phyloP scores from a whole-genome alignment of 1,284 basidiomycete genomes.

The Neonothopanus nambi region DNA sequence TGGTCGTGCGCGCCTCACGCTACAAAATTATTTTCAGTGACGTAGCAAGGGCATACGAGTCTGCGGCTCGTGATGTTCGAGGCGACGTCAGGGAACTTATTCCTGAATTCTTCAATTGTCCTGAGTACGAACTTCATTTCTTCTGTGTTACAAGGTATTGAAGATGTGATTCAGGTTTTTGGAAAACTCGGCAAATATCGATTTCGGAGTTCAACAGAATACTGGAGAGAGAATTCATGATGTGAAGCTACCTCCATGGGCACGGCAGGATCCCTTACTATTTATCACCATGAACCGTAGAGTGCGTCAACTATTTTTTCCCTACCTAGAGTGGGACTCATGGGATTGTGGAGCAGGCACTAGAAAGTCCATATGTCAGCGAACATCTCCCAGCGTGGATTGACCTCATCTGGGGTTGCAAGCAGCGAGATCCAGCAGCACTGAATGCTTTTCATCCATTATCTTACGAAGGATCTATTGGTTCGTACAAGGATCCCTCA shows the following conservation, averaged over 20 bases:
- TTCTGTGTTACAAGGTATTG: neutral
- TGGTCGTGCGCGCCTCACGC: neutral
- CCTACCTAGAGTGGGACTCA: neutral
- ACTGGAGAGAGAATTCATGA: slow-evolving; percentile 84
- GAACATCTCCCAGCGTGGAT: slow-evolving; percentile 89
- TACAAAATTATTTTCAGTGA: slow-evolving; percentile 48
- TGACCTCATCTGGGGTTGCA: slow-evolving; percentile 88
- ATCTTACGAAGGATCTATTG: slow-evolving; percentile 91
- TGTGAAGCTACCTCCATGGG: slow-evolving; percentile 92
- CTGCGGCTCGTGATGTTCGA: slow-evolving; percentile 83
- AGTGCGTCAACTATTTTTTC: slow-evolving; percentile 37
- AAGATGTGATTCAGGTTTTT: slow-evolving; percentile 51
- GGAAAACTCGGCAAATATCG: slow-evolving; percentile 71
- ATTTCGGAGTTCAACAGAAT: slow-evolving; percentile 84
- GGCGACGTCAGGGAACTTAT: slow-evolving; percentile 96
- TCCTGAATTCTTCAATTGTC: slow-evolving; percentile 87
- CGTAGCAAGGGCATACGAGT: slow-evolving; percentile 77
- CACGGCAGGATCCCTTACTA: slow-evolving; percentile 79
- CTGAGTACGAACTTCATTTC: slow-evolving; percentile 47
- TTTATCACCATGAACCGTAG: slow-evolving; percentile 84
- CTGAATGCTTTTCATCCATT: slow-evolving; percentile 93
- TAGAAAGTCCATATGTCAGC: slow-evolving; percentile 91
- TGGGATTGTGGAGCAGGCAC: slow-evolving; percentile 51
- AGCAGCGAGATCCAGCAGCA: slow-evolving; percentile 79
- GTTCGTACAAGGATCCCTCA: slow-evolving; percentile 35